Percentiles rank a stretch among this genome's conserved stretches.
Evolutionary conservation across 257 asterid genomes (phyloP).

Genomic region (Gentiana dahurica): DNA sequence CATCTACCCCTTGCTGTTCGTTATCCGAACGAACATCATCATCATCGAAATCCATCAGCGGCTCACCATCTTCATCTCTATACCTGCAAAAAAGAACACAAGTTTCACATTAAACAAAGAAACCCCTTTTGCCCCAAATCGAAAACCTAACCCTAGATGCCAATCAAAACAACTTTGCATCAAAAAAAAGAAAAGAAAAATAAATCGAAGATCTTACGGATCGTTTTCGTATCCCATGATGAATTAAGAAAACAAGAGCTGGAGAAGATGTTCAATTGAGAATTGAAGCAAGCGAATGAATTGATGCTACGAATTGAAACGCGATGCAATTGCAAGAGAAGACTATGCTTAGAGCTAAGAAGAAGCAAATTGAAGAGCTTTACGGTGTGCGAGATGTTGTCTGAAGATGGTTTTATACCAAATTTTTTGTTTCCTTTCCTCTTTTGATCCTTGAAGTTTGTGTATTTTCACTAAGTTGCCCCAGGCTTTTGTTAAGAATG

Average conservation of each 20-base stretch:
- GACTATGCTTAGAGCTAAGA: too few relatives aligned
- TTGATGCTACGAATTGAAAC: background rate
- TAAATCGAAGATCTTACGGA: slow-evolving; percentile 36
- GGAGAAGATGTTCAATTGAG: background rate
- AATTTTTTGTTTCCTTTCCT: too few relatives aligned
- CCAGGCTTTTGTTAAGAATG: too few relatives aligned
- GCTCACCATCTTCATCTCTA: slow-evolving; percentile 92
- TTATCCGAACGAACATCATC: slow-evolving; percentile 51
- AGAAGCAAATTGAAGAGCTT: too few relatives aligned
- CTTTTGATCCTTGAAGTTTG: too few relatives aligned
- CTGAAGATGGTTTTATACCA: too few relatives aligned
- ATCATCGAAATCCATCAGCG: slow-evolving; percentile 76
- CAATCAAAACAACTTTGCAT: background rate
- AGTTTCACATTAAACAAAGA: background rate
- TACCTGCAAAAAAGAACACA: slow-evolving; percentile 29
- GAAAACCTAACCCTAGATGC: slow-evolving; percentile 20
- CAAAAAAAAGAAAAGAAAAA: background rate
- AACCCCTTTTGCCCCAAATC: background rate
- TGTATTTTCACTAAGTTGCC: too few relatives aligned
- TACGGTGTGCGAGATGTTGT: too few relatives aligned
- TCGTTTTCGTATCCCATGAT: slow-evolving; percentile 54
- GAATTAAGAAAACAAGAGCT: background rate
- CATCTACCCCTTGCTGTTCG: slow-evolving; percentile 31
- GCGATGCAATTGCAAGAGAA: too few relatives aligned
- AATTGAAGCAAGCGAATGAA: background rate